Percentiles rank a stretch among this genome's conserved stretches.
Conservation (phyloP, 2,329 filamentous ascomycete genomes). For the Septoria petroselini region DNA sequence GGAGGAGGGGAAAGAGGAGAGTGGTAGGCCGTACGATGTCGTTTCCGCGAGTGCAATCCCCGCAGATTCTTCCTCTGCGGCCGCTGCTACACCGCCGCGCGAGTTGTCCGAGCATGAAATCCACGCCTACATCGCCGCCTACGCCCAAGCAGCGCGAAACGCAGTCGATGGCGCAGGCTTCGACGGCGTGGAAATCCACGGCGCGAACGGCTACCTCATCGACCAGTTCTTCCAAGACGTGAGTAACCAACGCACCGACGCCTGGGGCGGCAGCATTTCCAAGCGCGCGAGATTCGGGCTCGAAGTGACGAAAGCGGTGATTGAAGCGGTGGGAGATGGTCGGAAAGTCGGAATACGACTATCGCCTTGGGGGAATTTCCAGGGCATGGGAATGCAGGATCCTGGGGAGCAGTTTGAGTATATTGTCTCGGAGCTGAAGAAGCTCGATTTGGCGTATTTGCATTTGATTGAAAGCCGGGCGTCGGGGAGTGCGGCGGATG, state of each 20-base stretch:
- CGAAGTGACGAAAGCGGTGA: constrained; percentile 52
- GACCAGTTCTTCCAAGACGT: constrained; percentile 54
- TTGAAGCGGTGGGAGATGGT: constrained; percentile 46
- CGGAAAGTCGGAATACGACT: constrained; percentile 52
- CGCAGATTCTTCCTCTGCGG: too few species aligned
- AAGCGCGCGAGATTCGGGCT: constrained; percentile 56
- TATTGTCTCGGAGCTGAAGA: constrained; percentile 49
- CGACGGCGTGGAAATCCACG: constrained; percentile 53
- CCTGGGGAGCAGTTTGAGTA: constrained; percentile 61
- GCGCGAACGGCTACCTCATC: constrained; percentile 52
- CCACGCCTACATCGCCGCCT: constrained; percentile 38
- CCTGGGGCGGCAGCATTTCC: constrained; percentile 51
- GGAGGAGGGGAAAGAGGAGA: constrained; percentile 35
- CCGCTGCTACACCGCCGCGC: constrained; percentile 35
- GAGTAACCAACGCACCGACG: constrained; percentile 51
- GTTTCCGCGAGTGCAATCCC: constrained; percentile 35
- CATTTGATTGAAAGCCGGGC: constrained; percentile 54
- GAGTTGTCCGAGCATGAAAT: constrained; percentile 37
- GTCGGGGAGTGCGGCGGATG: constrained; percentile 38
- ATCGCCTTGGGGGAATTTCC: constrained; percentile 58
- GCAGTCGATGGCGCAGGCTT: constrained; percentile 58
- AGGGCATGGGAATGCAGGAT: constrained; percentile 60
- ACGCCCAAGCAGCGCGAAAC: constrained; percentile 48
- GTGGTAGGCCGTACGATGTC: constrained; percentile 26
- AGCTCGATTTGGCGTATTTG: constrained; percentile 56